These are phyloP conservation scores for Synchytrium microbalum DNA, from an alignment of 371 early-diverging fungal species.

Conservation along the genomic window DNA sequence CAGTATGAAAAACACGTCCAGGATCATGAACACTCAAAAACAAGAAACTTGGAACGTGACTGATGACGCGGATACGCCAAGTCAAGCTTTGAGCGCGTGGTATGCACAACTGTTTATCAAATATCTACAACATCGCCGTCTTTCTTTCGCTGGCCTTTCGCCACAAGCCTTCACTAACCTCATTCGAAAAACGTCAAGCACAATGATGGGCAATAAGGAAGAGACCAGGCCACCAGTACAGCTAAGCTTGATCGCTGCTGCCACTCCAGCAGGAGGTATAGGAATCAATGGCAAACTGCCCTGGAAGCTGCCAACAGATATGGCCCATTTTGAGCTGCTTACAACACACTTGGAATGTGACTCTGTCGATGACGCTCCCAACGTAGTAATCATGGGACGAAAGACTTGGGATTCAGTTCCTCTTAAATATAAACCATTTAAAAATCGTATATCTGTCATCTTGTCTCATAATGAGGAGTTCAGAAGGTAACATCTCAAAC, in stretches of 20 bases:
- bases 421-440: constrained; percentile 61
- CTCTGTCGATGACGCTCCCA: constrained; percentile 25
- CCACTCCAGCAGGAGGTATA: constrained; percentile 70
- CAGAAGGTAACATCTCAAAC: neutral
- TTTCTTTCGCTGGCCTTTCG: too few species aligned
- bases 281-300: constrained; percentile 64
- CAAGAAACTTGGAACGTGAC: too few species aligned
- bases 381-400: constrained; percentile 85
- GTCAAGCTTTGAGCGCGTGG: too few species aligned
- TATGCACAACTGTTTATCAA: too few species aligned
- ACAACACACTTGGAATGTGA: constrained; percentile 45
- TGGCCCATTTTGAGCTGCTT: constrained; percentile 69
- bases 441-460: constrained; percentile 70
- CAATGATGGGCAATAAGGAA: neutral
- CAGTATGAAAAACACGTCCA: too few species aligned
- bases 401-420: constrained; percentile 87
- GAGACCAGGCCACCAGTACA: neutral
- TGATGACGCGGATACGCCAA: too few species aligned
- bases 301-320: constrained; percentile 79
- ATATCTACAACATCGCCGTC: too few species aligned
- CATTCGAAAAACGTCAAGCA: too few species aligned
- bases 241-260: constrained; percentile 36
- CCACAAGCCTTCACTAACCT: too few species aligned
- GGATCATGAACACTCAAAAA: too few species aligned
- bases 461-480: constrained; percentile 54